Evolutionary conservation across 2,329 filamentous ascomycete genomes (phyloP).

Genomic region (Neonectria neomacrospora): DNA sequence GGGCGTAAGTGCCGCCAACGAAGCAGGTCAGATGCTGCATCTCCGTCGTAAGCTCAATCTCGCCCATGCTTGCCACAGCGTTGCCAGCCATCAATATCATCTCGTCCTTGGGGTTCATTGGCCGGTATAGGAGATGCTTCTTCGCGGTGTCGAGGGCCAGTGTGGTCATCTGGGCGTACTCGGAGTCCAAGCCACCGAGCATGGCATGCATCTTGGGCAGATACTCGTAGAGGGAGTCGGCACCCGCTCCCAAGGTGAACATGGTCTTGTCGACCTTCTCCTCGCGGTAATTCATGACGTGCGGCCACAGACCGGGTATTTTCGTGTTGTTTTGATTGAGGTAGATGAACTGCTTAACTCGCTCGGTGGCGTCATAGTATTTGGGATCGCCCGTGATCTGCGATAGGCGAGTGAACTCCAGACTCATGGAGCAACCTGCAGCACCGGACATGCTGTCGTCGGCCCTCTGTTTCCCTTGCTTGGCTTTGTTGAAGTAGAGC

Average conservation of each 20-base stretch:
- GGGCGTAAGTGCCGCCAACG: slow-evolving; percentile 74
- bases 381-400: slow-evolving; percentile 78
- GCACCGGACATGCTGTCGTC: slow-evolving; percentile 55
- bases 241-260: slow-evolving; percentile 59
- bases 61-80: slow-evolving; percentile 44
- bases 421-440: slow-evolving; percentile 71
- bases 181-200: slow-evolving; percentile 71
- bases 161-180: slow-evolving; percentile 74
- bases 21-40: slow-evolving; percentile 76
- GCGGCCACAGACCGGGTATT: slow-evolving; percentile 79
- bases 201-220: slow-evolving; percentile 69
- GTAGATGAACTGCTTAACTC: slow-evolving; percentile 76
- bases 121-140: slow-evolving; percentile 73
- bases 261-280: slow-evolving; percentile 54
- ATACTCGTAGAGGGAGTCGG: slow-evolving; percentile 68
- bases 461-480: slow-evolving; percentile 51
- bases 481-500: slow-evolving; percentile 57
- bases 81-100: slow-evolving; percentile 70
- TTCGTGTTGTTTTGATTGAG: slow-evolving; percentile 72
- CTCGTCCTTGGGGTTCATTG: slow-evolving; percentile 68
- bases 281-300: slow-evolving; percentile 69
- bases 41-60: slow-evolving; percentile 47
- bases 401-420: slow-evolving; percentile 80
- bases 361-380: slow-evolving; percentile 80
- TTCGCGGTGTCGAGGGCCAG: slow-evolving; percentile 70